Base-by-base conservation (phyloP, 257 asterid species). In the Apocynum venetum region DNA sequence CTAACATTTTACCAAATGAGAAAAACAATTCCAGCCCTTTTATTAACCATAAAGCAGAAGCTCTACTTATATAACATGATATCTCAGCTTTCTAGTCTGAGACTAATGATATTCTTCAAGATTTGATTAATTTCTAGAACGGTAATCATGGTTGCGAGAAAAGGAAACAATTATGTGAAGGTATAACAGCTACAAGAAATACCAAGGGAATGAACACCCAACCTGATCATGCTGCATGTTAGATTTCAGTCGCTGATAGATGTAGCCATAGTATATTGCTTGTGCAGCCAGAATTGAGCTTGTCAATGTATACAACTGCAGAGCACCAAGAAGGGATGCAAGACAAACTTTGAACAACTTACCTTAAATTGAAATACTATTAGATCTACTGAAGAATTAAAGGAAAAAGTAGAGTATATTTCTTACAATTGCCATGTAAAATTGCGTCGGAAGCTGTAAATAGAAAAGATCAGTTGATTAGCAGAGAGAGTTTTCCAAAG, bases 401-500 rank as follows among this genome's bases (percentile, higher is more conserved):
- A 17, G 35, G 12, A 57, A 6, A 35, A 19, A 53, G 20, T 56
- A 76, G 53, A 72, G 71, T 68, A 76, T 4, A 25, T 47, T 68
- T 76, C 88, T 67, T 89, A 90, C 97, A 94, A 90, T 78, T 69
- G 97, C 97, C 66, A 77, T 82, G 84, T 92, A 90, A 59, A 83
- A 83, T 75, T 92, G 97, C 17, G 92, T 83, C 51, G 97, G 94
- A 74, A 92, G 94, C 97, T 92, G 97, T 84, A 88, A 81, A 85
- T 7, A 25, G 52, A 66, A 81, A 80, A 74, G 61, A 67, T 19
- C 20, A 74, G 80, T 6, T 67, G 14, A 71, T 71, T 25, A 56
- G 70, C 19, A 72, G 59, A 20, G 63, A 51, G 31, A 49, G 19
- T 48, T n/a, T 57, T n/a, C 35, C 31, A 0, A 60, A 74, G 7